phyloP scores from a whole-genome alignment of 495 filamentous ascomycete genomes.

The Xylaria scruposa region DNA sequence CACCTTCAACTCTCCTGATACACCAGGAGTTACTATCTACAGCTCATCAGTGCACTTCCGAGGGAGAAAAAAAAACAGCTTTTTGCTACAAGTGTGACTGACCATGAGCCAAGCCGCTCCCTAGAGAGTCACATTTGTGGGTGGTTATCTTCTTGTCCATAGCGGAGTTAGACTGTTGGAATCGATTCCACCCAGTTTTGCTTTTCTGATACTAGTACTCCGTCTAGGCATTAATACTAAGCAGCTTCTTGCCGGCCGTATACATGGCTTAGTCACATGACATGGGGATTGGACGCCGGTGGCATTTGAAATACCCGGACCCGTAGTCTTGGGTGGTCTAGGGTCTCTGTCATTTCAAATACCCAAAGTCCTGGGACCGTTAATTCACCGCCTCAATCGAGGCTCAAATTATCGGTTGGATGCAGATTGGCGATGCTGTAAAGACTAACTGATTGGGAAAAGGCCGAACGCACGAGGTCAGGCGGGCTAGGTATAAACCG shows the following conservation, averaged over 20 bases:
- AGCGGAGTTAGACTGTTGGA: not conserved
- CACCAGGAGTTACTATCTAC: conserved; percentile 9
- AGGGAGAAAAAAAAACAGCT: not conserved
- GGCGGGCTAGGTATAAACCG: not conserved
- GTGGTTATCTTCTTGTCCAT: not conserved
- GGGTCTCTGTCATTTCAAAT: conserved; percentile 26
- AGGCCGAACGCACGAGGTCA: not conserved
- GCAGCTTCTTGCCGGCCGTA: conserved; percentile 6
- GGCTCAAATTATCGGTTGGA: not conserved
- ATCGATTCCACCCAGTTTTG: not conserved
- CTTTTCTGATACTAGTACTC: not conserved
- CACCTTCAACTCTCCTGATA: conserved; percentile 13
- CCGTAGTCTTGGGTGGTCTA: conserved; percentile 23
- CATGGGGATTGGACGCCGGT: not conserved
- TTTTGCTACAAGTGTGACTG: not conserved
- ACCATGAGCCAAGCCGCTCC: not conserved
- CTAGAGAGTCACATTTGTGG: not conserved
- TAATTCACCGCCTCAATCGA: conserved; percentile 23
- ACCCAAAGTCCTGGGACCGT: conserved; percentile 20
- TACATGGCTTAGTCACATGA: conserved; percentile 4
- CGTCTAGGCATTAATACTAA: not conserved
- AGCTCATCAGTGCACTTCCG: not conserved
- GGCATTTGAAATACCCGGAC: conserved; percentile 25
- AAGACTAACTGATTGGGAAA: not conserved
- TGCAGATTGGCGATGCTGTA: not conserved